phyloP scores from a whole-genome alignment of 208 protist species.

The Leishmania amazonensis region DNA sequence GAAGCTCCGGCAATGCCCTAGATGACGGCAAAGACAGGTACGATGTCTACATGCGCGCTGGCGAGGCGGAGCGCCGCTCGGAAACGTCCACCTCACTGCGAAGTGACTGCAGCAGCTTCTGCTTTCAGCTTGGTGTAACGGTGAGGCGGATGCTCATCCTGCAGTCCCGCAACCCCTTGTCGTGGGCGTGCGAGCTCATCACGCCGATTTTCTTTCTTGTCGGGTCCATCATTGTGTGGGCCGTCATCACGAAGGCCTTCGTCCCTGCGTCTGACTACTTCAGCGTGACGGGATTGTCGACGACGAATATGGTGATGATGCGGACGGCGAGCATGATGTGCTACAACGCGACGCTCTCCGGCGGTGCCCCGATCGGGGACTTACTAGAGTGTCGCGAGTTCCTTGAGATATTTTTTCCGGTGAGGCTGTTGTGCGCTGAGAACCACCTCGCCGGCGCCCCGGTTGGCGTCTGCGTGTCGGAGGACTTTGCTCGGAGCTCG shows the following conservation, averaged over 20 bases:
- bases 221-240: conserved; percentile 56
- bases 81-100: no score
- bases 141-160: conserved; percentile 58
- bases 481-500: neutral
- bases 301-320: conserved; percentile 13
- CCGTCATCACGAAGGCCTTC: conserved; percentile 40
- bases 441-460: conserved; percentile 27
- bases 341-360: conserved; percentile 35
- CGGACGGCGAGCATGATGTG: conserved; percentile 27
- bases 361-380: conserved; percentile 13
- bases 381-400: conserved; percentile 14
- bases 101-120: conserved; percentile 34
- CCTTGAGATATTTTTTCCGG: neutral
- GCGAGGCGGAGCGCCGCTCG: neutral
- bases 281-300: conserved; percentile 4
- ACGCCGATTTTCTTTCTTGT: conserved; percentile 70
- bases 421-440: conserved; percentile 21
- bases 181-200: conserved; percentile 56
- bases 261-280: conserved; percentile 30
- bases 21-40: neutral
- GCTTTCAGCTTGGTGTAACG: conserved; percentile 49
- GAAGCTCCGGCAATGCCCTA: neutral
- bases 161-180: conserved; percentile 31
- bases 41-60: conserved; percentile 13
- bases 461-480: conserved; percentile 31